phyloP scores from a whole-genome alignment of 1,284 basidiomycete genomes.

The Rhodotorula sp. region DNA sequence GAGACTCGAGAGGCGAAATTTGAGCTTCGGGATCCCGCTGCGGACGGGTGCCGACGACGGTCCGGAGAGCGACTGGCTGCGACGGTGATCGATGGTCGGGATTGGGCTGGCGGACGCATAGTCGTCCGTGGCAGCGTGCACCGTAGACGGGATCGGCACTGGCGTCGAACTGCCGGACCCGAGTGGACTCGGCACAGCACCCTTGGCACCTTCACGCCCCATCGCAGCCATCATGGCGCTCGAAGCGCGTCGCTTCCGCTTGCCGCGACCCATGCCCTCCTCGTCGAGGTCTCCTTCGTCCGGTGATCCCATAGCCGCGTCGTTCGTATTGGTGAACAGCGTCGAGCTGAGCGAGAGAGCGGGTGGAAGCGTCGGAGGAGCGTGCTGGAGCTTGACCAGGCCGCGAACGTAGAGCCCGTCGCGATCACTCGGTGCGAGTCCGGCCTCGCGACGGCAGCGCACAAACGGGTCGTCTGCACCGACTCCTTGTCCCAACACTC shows the following conservation, averaged over 20 bases:
- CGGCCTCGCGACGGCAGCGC: slow-evolving; percentile 32
- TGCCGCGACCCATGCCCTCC: slow-evolving; percentile 39
- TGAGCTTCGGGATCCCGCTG: slow-evolving; percentile 31
- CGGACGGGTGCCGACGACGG: slow-evolving; percentile 23
- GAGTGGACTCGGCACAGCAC: slow-evolving; percentile 14
- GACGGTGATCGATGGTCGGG: slow-evolving; percentile 9
- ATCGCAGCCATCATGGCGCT: slow-evolving; percentile 39
- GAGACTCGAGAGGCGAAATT: slow-evolving; percentile 31
- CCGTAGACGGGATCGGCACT: not conserved
- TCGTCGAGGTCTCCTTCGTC: slow-evolving; percentile 35
- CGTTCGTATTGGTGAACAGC: slow-evolving; percentile 18
- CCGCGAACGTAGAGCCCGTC: slow-evolving; percentile 26
- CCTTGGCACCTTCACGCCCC: slow-evolving; percentile 2
- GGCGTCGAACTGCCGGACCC: slow-evolving; percentile 6
- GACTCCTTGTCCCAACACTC: slow-evolving; percentile 35
- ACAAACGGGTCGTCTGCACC: slow-evolving; percentile 39
- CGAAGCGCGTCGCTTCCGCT: slow-evolving; percentile 39
- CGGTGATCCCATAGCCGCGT: not conserved
- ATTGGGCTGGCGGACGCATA: not conserved
- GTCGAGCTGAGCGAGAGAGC: slow-evolving; percentile 20
- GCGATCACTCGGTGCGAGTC: slow-evolving; percentile 25
- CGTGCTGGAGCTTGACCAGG: slow-evolving; percentile 18
- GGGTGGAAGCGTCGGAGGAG: slow-evolving; percentile 10
- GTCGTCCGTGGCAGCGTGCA: not conserved
- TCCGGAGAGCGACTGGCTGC: slow-evolving; percentile 8